These are phyloP conservation scores for Polytrichum formosum DNA, from an alignment of 225 moss, liverwort and hornwort species.

Conservation along the genomic window DNA sequence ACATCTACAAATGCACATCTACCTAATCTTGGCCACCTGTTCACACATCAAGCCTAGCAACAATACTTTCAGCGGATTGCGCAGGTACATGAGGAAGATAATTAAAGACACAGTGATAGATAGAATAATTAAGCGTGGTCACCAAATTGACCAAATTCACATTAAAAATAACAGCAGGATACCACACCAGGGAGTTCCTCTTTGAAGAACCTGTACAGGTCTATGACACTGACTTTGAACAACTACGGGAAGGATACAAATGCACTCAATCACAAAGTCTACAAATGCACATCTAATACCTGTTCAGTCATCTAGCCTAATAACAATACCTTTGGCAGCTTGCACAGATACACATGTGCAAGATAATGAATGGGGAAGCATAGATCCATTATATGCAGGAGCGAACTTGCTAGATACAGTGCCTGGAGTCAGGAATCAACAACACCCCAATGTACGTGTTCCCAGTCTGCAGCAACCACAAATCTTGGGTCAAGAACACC, in stretches of 20 bases:
- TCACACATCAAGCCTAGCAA: too few species aligned
- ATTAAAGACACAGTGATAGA: too few species aligned
- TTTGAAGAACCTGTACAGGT: constrained; percentile 2
- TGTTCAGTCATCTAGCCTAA: background rate
- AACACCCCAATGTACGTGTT: background rate
- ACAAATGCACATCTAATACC: background rate
- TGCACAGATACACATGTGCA: background rate
- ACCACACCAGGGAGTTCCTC: too few species aligned
- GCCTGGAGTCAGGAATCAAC: background rate
- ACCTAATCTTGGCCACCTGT: too few species aligned
- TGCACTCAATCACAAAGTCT: background rate
- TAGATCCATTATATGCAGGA: background rate
- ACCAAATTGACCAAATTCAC: too few species aligned
- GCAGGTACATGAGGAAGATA: too few species aligned
- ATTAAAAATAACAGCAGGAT: too few species aligned
- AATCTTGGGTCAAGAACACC: background rate
- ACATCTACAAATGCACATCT: too few species aligned
- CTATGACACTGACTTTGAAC: background rate
- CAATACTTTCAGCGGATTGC: too few species aligned
- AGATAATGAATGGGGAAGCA: background rate
- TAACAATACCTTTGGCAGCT: background rate
- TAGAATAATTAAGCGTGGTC: too few species aligned
- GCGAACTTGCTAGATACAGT: constrained; percentile 1
- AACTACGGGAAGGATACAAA: background rate
- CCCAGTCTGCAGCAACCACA: constrained; percentile 3